Percentiles rank a stretch among this genome's conserved stretches.
phyloP scores from a whole-genome alignment of 1,284 basidiomycete species.

The Trichosporon sp. region DNA sequence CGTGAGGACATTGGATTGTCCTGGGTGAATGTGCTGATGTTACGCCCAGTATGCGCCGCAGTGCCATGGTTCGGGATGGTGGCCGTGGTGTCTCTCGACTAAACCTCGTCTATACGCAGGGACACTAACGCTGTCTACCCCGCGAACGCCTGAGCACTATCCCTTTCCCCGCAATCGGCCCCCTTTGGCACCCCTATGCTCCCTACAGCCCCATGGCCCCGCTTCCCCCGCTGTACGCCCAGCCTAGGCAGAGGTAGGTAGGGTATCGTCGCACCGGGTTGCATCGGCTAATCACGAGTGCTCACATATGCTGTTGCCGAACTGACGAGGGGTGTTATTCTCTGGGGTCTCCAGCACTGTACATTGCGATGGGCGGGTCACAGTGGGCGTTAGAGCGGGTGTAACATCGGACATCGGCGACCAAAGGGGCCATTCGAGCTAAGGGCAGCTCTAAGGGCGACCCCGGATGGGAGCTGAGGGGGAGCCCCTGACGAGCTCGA shows the following conservation, averaged over 20 bases:
- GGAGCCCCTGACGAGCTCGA: background rate
- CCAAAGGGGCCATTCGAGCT: background rate
- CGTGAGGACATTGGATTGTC: background rate
- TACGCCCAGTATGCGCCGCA: no score
- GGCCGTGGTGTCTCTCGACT: background rate
- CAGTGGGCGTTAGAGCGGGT: constrained; percentile 2
- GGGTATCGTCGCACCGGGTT: constrained; percentile 14
- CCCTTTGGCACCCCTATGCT: background rate
- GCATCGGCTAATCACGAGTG: constrained; percentile 18
- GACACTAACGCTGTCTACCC: constrained; percentile 3
- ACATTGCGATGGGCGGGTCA: background rate
- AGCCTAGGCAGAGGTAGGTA: background rate
- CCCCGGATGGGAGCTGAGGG: background rate
- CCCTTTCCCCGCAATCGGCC: constrained; percentile 18
- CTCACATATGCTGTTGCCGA: background rate
- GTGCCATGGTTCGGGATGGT: no score
- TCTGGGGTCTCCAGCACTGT: background rate
- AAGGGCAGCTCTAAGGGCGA: background rate
- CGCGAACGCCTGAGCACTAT: background rate
- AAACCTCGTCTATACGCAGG: constrained; percentile 17
- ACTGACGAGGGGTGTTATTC: background rate
- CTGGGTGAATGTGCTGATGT: background rate
- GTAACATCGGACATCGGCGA: constrained; percentile 14
- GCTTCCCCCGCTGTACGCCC: background rate
- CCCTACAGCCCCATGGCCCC: background rate